These are phyloP conservation scores for Protomyces inundatus DNA, from an alignment of 1,139 yeast species.

Conservation along the genomic window DNA sequence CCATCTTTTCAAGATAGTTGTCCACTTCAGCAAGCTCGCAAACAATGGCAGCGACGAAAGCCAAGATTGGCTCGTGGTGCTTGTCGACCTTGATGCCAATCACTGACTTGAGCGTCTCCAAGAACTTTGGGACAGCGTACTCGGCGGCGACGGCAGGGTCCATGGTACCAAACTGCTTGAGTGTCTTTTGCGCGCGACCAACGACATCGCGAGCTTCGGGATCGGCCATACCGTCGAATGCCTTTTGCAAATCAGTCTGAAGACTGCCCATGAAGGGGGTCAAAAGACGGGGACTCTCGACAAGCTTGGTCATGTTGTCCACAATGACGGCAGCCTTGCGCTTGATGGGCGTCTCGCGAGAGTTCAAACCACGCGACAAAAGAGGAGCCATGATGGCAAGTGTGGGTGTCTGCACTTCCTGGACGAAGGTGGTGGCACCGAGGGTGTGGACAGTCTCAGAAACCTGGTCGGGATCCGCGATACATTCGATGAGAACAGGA, in stretches of 20 bases:
- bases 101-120: slow-evolving; percentile 71
- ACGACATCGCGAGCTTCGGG: slow-evolving; percentile 99
- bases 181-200: slow-evolving; percentile 91
- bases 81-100: slow-evolving; percentile 64
- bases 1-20: slow-evolving; percentile 62
- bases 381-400: slow-evolving; percentile 98
- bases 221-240: slow-evolving; percentile 95
- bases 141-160: slow-evolving; percentile 99
- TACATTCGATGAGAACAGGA: slow-evolving; percentile 94
- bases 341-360: slow-evolving; percentile 98
- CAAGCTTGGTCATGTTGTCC: slow-evolving; percentile 99
- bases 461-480: slow-evolving; percentile 92
- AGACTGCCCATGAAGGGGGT: slow-evolving; percentile 96
- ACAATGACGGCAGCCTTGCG: slow-evolving; percentile 99
- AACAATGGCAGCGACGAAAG: slow-evolving; percentile 90
- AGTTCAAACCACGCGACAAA: slow-evolving; percentile 98
- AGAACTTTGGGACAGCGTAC: slow-evolving; percentile 60
- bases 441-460: slow-evolving; percentile 97
- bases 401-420: slow-evolving; percentile 99
- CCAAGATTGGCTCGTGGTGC: slow-evolving; percentile 64
- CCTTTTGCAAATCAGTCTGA: slow-evolving; percentile 91
- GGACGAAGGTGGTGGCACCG: slow-evolving; percentile 99
- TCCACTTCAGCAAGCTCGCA: slow-evolving; percentile 88
- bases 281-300: slow-evolving; percentile 98
- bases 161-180: slow-evolving; percentile 98